Evolutionary conservation across 306 rosid species (phyloP).

Genomic region (Geum urbanum): DNA sequence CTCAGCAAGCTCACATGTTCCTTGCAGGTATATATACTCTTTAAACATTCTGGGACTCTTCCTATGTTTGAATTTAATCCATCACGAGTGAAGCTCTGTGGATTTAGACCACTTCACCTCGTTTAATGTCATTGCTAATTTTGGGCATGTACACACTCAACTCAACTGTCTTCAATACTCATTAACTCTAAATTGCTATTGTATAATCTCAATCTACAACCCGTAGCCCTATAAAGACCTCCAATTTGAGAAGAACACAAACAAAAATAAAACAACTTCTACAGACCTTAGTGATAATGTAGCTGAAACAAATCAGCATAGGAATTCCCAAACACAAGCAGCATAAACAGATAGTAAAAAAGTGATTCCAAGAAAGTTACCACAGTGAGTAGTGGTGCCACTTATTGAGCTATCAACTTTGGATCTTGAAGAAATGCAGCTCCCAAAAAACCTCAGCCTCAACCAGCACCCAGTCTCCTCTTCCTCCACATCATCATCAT

Average conservation of each 20-base stretch:
- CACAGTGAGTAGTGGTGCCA: conserved; percentile 77
- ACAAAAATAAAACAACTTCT: not conserved
- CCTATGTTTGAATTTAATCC: conserved; percentile 2
- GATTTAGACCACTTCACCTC: not conserved
- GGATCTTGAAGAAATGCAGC: conserved; percentile 99
- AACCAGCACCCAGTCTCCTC: conserved; percentile 76
- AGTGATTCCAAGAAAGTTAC: conserved; percentile 37
- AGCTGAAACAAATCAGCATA: conserved; percentile 17
- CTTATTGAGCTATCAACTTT: conserved; percentile 87
- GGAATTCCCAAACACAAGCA: conserved; percentile 8
- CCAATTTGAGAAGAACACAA: not conserved
- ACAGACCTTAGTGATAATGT: conserved; percentile 19
- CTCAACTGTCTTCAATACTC: not conserved
- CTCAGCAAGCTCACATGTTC: conserved; percentile 3
- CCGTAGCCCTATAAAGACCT: not conserved
- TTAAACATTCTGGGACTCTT: not conserved
- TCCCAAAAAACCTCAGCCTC: conserved; percentile 64
- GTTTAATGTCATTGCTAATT: not conserved
- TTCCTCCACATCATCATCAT: conserved; percentile 36
- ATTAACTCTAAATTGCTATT: not conserved
- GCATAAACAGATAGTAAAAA: conserved; percentile 9
- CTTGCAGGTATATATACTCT: conserved; percentile 2
- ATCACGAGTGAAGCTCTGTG: conserved; percentile 14
- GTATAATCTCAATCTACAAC: not conserved
- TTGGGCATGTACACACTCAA: not conserved